Evolutionary conservation across 169 alveolate genomes (phyloP), one percentile per base, ranked within the genome.

Genomic region (Blepharisma undulans): DNA sequence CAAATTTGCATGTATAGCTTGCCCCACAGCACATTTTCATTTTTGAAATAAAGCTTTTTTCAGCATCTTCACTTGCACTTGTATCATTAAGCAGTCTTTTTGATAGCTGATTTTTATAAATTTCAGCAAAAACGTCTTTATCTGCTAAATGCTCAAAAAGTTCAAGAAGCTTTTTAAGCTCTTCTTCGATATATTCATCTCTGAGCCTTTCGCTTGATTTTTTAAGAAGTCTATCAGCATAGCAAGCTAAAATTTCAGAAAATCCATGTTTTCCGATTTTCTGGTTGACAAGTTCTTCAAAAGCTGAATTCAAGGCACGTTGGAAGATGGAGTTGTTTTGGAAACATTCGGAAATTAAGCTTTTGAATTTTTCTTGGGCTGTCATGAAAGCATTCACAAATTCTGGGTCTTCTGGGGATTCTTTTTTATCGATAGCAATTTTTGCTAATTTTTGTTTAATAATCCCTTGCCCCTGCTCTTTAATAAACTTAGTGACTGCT

Each of bases 21-120:
- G 98, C 97, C 10, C 99, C 98, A 92, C 98, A 96, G 79, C 93
- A 92, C 96, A 95, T 94, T 92, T 97, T 97, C 90, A 98, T 92
- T 90, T 94, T 93, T 14, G 96, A 93, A 36, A 98, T 98, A 90
- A 97, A 77, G 8, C 92, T 79, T 92, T 93, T 95, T 88, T 98
- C 99, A 2, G 95, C 90, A 72, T 98, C 98, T 61, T 92, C 94
- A 32, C 93, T 91, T 21, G 97, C 97, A 21, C 94, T 87, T 60
- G 94, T 89, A 87, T 94, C 98, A 84, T 94, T 92, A 93, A 95
- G 92, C 76, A 95, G 91, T 7, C 98, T 93, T 87, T 94, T 95
- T 18, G 97, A 95, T 36, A 95, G 95, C 92, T 94, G 97, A 34
- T 92, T 89, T 85, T 97, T 90, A 96, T 93, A 96, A 34, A 95